These are phyloP conservation scores for Centaurea solstitialis DNA, from an alignment of 129 eudicot species.

Conservation along the genomic window DNA sequence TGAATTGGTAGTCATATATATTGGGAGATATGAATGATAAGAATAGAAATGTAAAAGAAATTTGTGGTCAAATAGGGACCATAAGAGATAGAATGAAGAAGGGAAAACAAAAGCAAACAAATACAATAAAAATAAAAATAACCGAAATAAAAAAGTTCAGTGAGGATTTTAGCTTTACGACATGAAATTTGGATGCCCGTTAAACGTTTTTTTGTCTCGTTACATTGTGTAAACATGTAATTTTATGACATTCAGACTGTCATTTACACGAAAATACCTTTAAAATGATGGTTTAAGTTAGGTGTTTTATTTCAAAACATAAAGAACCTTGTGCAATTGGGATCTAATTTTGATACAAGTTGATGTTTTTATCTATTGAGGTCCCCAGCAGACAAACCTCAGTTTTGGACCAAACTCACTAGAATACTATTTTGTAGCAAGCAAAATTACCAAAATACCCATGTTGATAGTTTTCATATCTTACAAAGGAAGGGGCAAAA, in stretches of 20 bases:
- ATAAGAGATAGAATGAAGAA: constrained; percentile 57
- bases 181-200: background rate
- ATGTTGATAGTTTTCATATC: constrained; percentile 15
- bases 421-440: constrained; percentile 9
- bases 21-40: constrained; percentile 41
- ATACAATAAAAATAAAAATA: constrained; percentile 7
- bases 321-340: background rate
- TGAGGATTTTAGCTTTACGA: background rate
- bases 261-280: background rate
- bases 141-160: background rate
- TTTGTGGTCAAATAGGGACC: constrained; percentile 64
- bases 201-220: background rate
- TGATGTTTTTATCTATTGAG: constrained; percentile 28
- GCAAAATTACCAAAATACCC: constrained; percentile 32
- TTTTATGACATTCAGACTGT: background rate
- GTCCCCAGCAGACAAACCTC: constrained; percentile 54
- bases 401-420: constrained; percentile 35
- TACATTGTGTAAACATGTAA: background rate
- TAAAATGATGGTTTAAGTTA: background rate
- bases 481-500: constrained; percentile 23
- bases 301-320: background rate
- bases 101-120: constrained; percentile 10
- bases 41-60: constrained; percentile 25
- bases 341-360: background rate
- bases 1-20: constrained; percentile 33